Conservation (phyloP, 148 eudicot species). For the Cornus florida region DNA sequence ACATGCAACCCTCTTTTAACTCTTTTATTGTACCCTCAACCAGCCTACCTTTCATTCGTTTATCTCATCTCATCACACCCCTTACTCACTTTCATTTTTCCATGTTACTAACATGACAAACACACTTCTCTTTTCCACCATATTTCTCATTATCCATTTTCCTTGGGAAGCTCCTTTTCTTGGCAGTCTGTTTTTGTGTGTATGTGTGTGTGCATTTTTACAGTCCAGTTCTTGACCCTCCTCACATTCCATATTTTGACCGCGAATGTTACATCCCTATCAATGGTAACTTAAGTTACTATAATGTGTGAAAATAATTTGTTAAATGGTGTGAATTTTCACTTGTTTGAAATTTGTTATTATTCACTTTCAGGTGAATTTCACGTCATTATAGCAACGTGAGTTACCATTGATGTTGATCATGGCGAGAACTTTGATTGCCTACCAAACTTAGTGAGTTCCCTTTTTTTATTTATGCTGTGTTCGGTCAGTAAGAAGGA, state of each 20-base stretch:
- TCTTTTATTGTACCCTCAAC: slow-evolving; percentile 5
- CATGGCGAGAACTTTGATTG: no score
- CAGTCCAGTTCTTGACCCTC: background rate
- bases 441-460: no score
- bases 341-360: no score
- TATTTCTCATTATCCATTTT: background rate
- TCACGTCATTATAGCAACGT: no score
- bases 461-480: no score
- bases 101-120: background rate
- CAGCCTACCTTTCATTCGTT: background rate
- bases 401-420: no score
- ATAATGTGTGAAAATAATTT: no score
- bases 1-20: background rate
- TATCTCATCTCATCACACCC: background rate
- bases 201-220: background rate
- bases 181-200: background rate
- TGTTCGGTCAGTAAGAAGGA: no score
- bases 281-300: no score
- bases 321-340: no score
- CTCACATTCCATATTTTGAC: slow-evolving; percentile 1
- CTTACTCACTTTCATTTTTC: background rate
- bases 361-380: no score
- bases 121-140: background rate
- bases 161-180: slow-evolving; percentile 1
- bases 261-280: background rate